phyloP scores from a whole-genome alignment of 1,284 basidiomycete genomes.

The Rhodotorula sp. region DNA sequence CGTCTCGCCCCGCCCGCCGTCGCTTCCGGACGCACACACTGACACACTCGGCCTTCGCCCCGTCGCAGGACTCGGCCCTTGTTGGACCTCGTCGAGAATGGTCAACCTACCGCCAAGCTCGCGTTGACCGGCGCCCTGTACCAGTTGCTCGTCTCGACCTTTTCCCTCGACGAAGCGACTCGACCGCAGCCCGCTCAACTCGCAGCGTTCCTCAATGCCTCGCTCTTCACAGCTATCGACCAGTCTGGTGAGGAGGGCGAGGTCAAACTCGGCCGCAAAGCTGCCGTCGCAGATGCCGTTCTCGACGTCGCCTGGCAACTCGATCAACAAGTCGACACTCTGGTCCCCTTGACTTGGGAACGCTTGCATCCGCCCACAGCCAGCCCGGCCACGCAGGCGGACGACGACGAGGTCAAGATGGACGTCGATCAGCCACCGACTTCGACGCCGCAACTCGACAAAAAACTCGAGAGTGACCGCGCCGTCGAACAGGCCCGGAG shows the following conservation, averaged over 20 bases:
- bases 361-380: constrained; percentile 38
- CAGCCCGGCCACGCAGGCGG: constrained; percentile 10
- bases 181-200: background rate
- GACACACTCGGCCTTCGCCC: too few species aligned
- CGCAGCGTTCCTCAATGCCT: constrained; percentile 7
- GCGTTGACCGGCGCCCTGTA: constrained; percentile 5
- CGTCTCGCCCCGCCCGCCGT: background rate
- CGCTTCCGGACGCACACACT: background rate
- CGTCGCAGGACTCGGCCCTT: background rate
- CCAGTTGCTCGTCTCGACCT: constrained; percentile 8
- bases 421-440: constrained; percentile 38
- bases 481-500: constrained; percentile 56
- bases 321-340: constrained; percentile 64
- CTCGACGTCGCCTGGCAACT: constrained; percentile 75
- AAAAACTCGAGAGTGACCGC: constrained; percentile 52
- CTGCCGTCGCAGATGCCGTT: constrained; percentile 55
- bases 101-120: background rate
- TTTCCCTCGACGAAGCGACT: background rate
- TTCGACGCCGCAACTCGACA: constrained; percentile 48
- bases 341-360: constrained; percentile 27
- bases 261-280: background rate
- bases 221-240: constrained; percentile 9
- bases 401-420: constrained; percentile 38
- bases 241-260: background rate
- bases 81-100: background rate